These are phyloP conservation scores for Trametes coccinea DNA, from an alignment of 768 basidiomycete genomes.

Conservation along the genomic window DNA sequence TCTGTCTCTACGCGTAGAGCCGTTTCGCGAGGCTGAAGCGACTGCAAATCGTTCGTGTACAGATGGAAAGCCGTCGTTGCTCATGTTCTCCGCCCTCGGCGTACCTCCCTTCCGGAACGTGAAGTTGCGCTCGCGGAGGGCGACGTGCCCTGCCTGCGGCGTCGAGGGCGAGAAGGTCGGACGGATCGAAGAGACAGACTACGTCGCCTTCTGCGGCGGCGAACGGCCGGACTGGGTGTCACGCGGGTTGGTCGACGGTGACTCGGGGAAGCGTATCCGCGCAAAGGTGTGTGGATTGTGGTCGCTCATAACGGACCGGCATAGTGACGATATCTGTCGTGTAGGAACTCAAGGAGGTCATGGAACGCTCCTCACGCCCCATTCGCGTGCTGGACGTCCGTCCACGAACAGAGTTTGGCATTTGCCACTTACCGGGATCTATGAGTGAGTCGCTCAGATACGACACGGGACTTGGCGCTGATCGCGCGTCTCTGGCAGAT, in stretches of 20 bases:
- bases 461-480: background rate
- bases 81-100: constrained; percentile 73
- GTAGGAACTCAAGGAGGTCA: constrained; percentile 50
- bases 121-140: constrained; percentile 72
- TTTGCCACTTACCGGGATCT: constrained; percentile 77
- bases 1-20: background rate
- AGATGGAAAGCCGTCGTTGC: constrained; percentile 65
- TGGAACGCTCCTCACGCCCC: constrained; percentile 32
- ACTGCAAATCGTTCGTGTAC: no score
- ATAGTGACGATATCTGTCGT: background rate
- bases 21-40: no score
- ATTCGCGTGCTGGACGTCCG: constrained; percentile 74
- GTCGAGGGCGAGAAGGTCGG: constrained; percentile 43
- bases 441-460: constrained; percentile 52
- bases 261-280: constrained; percentile 27
- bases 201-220: constrained; percentile 87
- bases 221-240: constrained; percentile 63
- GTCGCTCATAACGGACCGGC: no score
- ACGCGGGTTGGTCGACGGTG: constrained; percentile 44
- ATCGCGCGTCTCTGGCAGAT: constrained; percentile 47
- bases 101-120: constrained; percentile 76
- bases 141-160: constrained; percentile 78
- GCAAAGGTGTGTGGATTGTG: constrained; percentile 33
- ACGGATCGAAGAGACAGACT: constrained; percentile 62
- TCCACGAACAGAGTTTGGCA: constrained; percentile 76